Conservation (phyloP, 768 basidiomycete species). For the Plicaturopsis crispa region DNA sequence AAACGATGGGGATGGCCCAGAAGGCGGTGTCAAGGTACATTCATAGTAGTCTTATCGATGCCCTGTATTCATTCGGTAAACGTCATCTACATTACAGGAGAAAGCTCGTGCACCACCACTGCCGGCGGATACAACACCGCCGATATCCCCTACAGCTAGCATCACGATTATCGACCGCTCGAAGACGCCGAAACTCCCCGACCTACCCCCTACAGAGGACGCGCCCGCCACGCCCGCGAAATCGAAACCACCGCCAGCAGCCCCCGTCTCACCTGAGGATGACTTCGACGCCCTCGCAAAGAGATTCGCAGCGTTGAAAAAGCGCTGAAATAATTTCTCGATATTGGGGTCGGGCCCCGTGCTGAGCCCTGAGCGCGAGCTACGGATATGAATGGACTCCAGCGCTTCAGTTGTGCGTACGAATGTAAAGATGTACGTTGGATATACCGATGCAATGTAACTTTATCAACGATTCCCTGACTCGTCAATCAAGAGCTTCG, state of each 20-base stretch:
- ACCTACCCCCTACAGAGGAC: constrained; percentile 43
- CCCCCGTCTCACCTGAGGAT: constrained; percentile 39
- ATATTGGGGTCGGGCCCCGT: too few species aligned
- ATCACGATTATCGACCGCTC: neutral
- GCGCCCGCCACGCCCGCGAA: constrained; percentile 18
- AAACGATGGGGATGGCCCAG: constrained; percentile 21
- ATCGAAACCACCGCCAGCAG: constrained; percentile 15
- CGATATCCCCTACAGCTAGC: too few species aligned
- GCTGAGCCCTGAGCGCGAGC: too few species aligned
- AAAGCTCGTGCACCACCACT: too few species aligned
- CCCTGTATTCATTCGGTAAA: constrained; percentile 2
- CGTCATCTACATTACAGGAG: constrained; percentile 6
- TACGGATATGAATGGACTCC: too few species aligned
- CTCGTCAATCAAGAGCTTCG: too few species aligned
- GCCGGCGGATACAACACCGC: too few species aligned
- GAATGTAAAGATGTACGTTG: too few species aligned
- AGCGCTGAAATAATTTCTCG: constrained; percentile 50
- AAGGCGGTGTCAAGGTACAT: constrained; percentile 31
- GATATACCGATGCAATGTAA: too few species aligned
- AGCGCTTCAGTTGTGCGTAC: too few species aligned
- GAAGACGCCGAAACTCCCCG: constrained; percentile 33
- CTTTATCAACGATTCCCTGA: too few species aligned
- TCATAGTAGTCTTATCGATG: neutral
- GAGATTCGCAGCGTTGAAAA: constrained; percentile 85
- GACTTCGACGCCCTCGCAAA: constrained; percentile 70